Evolutionary conservation across 2,329 filamentous ascomycete genomes (phyloP).

Genomic region (Monosporascus sp.): DNA sequence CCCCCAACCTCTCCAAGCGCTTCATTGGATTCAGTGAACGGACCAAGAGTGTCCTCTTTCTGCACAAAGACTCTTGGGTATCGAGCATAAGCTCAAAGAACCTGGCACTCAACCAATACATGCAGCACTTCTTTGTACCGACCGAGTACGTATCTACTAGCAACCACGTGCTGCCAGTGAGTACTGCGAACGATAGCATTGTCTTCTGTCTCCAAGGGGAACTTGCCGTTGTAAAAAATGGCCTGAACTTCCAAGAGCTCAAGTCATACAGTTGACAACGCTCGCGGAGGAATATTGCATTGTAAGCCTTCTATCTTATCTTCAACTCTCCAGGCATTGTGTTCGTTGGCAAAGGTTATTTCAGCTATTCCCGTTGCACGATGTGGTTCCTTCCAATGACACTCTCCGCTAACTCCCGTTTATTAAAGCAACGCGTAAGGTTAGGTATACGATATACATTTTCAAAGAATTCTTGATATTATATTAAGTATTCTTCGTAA

Average conservation of each 20-base stretch:
- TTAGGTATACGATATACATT: neutral
- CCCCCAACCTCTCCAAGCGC: constrained; percentile 3
- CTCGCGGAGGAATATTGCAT: neutral
- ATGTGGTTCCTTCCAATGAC: no score
- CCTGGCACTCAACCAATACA: constrained; percentile 3
- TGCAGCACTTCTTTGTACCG: constrained; percentile 14
- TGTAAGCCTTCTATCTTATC: neutral
- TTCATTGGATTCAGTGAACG: constrained; percentile 9
- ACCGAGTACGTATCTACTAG: constrained; percentile 12
- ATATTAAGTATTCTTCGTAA: neutral
- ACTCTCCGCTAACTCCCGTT: no score
- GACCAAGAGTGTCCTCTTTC: constrained; percentile 9
- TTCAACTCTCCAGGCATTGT: constrained; percentile 1
- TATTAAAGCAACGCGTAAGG: no score
- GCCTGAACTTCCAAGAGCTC: constrained; percentile 7
- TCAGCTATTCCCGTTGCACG: no score
- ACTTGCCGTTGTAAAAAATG: constrained; percentile 14
- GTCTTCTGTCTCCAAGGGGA: constrained; percentile 13
- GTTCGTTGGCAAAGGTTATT: neutral
- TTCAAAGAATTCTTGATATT: neutral
- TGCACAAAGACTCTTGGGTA: constrained; percentile 15
- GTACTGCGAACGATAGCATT: constrained; percentile 4
- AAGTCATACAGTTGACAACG: no score
- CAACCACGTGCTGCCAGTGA: constrained; percentile 25
- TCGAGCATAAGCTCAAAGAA: constrained; percentile 4